Conservation (phyloP, 1,139 yeast species). For the Yamadazyma atlantica region DNA sequence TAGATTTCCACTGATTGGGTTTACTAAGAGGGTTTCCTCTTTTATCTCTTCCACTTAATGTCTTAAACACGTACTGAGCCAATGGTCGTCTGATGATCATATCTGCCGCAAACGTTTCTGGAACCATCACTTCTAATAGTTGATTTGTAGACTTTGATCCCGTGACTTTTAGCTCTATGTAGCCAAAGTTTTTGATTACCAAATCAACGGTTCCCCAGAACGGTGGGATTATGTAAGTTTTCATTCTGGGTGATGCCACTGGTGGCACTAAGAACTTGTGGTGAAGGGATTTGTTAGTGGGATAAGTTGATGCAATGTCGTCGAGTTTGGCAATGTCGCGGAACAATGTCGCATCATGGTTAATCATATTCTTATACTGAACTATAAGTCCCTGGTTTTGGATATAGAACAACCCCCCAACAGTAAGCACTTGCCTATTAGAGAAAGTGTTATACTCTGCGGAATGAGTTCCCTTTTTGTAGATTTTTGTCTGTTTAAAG, state of each 20-base stretch:
- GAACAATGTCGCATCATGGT: conserved; percentile 27
- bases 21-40: conserved; percentile 36
- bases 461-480: conserved; percentile 33
- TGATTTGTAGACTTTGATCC: conserved; percentile 41
- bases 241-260: conserved; percentile 21
- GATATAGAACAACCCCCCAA: conserved; percentile 64
- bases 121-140: conserved; percentile 33
- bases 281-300: conserved; percentile 7
- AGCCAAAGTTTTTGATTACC: conserved; percentile 69
- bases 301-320: conserved; percentile 1
- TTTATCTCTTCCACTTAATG: conserved; percentile 38
- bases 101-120: conserved; percentile 25
- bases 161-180: conserved; percentile 60
- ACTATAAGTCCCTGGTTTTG: conserved; percentile 35
- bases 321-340: conserved; percentile 23
- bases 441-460: conserved; percentile 39
- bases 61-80: conserved; percentile 29
- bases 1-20: conserved; percentile 23
- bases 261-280: conserved; percentile 7
- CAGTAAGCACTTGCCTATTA: conserved; percentile 47
- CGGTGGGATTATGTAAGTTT: conserved; percentile 60
- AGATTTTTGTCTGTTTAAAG: conserved; percentile 16
- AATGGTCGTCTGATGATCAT: conserved; percentile 39
- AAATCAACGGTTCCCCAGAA: conserved; percentile 66
- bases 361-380: conserved; percentile 40